These are phyloP conservation scores for Graphiopsis chlorocephala DNA, from an alignment of 2,329 filamentous ascomycete species.

Conservation along the genomic window DNA sequence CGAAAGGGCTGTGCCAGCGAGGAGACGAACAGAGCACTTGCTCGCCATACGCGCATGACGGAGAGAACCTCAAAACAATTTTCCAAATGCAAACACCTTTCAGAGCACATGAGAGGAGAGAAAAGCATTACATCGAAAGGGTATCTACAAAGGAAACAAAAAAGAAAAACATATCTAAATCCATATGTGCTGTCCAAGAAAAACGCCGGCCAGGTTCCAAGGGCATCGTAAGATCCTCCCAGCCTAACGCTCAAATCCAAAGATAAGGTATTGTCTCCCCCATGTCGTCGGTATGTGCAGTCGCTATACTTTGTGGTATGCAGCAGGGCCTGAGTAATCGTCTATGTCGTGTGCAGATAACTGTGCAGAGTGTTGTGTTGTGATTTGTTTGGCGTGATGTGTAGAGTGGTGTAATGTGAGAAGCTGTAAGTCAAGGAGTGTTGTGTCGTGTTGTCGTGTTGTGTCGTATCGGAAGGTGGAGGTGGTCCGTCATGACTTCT, in stretches of 20 bases:
- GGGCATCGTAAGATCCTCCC: background rate
- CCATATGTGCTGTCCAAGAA: background rate
- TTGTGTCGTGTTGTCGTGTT: slow-evolving; percentile 1
- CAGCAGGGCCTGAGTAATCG: background rate
- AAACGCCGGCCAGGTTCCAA: background rate
- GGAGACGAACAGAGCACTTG: background rate
- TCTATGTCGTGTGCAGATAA: slow-evolving; percentile 2
- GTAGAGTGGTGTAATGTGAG: background rate
- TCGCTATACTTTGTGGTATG: slow-evolving; percentile 6
- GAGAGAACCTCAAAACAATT: background rate
- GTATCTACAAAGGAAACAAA: slow-evolving; percentile 1
- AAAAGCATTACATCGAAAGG: slow-evolving; percentile 1
- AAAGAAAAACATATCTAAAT: background rate
- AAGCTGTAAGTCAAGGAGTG: slow-evolving; percentile 1
- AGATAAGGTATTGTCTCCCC: background rate
- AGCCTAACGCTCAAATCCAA: slow-evolving; percentile 5
- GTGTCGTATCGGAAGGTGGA: background rate
- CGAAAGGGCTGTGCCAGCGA: background rate
- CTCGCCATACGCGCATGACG: background rate
- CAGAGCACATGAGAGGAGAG: background rate
- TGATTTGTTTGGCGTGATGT: background rate
- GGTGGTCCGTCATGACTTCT: slow-evolving; percentile 16
- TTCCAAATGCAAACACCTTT: background rate
- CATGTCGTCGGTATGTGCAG: slow-evolving; percentile 13
- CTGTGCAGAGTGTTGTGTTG: background rate